Conservation (phyloP, 768 basidiomycete genomes). For the Dendrothele bispora region DNA sequence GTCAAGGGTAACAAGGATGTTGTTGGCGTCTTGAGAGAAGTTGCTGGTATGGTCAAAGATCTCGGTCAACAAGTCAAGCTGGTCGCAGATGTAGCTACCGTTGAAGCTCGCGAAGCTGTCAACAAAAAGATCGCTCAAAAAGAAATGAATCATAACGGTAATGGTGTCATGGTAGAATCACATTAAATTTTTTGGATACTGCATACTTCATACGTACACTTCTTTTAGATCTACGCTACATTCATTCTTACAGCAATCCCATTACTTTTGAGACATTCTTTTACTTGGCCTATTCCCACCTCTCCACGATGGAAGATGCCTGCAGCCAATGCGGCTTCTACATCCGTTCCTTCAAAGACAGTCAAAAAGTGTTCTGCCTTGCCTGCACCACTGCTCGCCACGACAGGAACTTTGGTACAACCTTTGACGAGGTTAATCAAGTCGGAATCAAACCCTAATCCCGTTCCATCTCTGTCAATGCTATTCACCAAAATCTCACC, state of each 20-base stretch:
- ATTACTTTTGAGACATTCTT: slow-evolving; percentile 48
- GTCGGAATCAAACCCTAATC: slow-evolving; percentile 87
- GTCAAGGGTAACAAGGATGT: slow-evolving; percentile 85
- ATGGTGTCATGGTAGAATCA: not conserved
- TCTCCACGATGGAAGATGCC: slow-evolving; percentile 95
- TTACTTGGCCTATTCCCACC: slow-evolving; percentile 82
- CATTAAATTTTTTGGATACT: not conserved
- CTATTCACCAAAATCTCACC: slow-evolving; percentile 95
- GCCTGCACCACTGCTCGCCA: slow-evolving; percentile 95
- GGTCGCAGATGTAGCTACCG: slow-evolving; percentile 77
- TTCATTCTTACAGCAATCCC: slow-evolving; percentile 48
- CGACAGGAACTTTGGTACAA: slow-evolving; percentile 85
- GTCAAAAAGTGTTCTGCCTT: slow-evolving; percentile 79
- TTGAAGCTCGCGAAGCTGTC: slow-evolving; percentile 66
- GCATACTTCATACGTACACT: not conserved
- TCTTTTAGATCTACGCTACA: not conserved
- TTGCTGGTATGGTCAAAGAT: slow-evolving; percentile 49
- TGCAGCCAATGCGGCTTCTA: slow-evolving; percentile 92
- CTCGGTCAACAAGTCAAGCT: slow-evolving; percentile 69
- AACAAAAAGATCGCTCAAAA: slow-evolving; percentile 36
- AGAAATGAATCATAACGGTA: not conserved
- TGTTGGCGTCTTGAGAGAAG: slow-evolving; percentile 73
- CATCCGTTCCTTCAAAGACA: slow-evolving; percentile 76
- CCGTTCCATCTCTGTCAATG: slow-evolving; percentile 95
- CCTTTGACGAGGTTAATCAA: slow-evolving; percentile 74